phyloP scores from a whole-genome alignment of 345 rosid species.

The Garcia nutans region DNA sequence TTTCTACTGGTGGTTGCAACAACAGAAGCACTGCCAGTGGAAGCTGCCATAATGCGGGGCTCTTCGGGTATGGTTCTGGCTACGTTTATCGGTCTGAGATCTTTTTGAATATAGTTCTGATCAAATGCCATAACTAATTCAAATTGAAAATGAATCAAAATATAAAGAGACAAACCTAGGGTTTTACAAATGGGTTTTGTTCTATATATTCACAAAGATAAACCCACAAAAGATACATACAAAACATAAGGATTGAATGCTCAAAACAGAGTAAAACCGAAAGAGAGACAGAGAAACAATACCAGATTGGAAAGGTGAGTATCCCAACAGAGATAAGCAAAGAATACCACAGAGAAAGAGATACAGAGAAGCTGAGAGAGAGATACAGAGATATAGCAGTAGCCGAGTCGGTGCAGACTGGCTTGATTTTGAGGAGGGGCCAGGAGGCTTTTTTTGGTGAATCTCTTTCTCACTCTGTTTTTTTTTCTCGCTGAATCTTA shows the following conservation, averaged over 20 bases:
- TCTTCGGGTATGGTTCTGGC: constrained; percentile 44
- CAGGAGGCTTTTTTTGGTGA: constrained; percentile 10
- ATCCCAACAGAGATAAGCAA: not conserved
- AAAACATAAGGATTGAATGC: not conserved
- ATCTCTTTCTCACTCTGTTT: constrained; percentile 11
- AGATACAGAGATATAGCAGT: not conserved
- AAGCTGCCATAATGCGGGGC: constrained; percentile 38
- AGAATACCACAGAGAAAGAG: not conserved
- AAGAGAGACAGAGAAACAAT: not conserved
- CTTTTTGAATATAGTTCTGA: constrained; percentile 46
- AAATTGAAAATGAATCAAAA: constrained; percentile 4
- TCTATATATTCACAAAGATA: constrained; percentile 10
- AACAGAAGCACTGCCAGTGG: not conserved
- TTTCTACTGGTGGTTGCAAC: constrained; percentile 25
- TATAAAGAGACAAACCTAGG: constrained; percentile 22
- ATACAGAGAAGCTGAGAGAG: not conserved
- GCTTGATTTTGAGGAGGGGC: not conserved
- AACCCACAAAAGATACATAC: constrained; percentile 12
- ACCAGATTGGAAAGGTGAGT: constrained; percentile 28
- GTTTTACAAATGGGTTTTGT: constrained; percentile 17
- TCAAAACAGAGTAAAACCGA: not conserved
- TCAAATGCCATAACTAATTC: constrained; percentile 56
- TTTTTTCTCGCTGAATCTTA: not conserved
- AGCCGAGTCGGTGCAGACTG: constrained; percentile 25
- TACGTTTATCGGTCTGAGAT: constrained; percentile 45